Evolutionary conservation across 2,329 filamentous ascomycete species (phyloP), one percentile per base, ranked within the genome.

Genomic region (Zasmidium citrigriseum): DNA sequence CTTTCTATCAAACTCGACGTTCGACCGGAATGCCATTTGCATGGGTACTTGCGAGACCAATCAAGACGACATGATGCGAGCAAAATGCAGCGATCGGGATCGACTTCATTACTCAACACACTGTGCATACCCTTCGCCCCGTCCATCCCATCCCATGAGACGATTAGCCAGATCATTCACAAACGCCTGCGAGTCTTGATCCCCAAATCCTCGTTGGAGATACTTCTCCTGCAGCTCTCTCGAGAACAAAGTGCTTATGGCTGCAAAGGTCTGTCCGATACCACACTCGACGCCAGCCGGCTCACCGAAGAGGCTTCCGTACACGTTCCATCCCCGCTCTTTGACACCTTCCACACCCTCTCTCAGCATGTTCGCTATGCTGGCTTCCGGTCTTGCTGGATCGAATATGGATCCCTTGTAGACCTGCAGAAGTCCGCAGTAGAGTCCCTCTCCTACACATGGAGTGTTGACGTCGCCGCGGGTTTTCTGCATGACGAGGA

Each of bases 101-200:
- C n/a, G n/a, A n/a, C n/a, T n/a, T n/a, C n/a, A n/a, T n/a, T n/a
- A n/a, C 34, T 16, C 34, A 7, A 4, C 5, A 41, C 34, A 41
- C 5, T 4, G 12, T 16, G 5, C 34, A 41, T 59, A 61, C 1
- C 59, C 59, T 10, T 44, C 46, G 7, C 61, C 61, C 23, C 29
- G 41, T 22, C 62, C 66, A 54, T 65, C 50, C 67, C 67, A 69
- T 10, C 67, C 66, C 9, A 63, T 46, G 29, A 69, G 47, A 25
- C 66, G 41, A 52, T 69, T 69, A 27, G 64, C 64, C 23, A 69
- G 46, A 57, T 69, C 66, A 25, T 57, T 62, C 14, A 65, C 54
- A 51, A 64, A 67, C 9, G 49, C 48, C 20, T 11, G 21, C 46
- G 62, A 38, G 34, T 54, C 53, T 23, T 44, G 24, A n/a, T 51